Evolutionary conservation across 352 stramenopile genomes (phyloP), one percentile per base, ranked within the genome.

Genomic region (Globisporangium cederbergense): DNA sequence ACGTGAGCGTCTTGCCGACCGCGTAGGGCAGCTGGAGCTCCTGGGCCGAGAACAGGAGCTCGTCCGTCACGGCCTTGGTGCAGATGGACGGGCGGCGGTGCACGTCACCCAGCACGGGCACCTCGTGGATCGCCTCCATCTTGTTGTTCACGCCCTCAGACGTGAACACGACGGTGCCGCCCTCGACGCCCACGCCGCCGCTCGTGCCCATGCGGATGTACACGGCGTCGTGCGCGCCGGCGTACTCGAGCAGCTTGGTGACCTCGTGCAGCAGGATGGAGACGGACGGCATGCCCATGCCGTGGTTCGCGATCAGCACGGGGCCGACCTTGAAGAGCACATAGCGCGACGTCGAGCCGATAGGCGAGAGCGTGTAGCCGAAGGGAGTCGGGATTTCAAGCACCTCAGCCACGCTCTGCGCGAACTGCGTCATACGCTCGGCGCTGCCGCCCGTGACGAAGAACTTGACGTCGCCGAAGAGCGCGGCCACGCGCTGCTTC

Each of bases 131-230:
- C 6, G 82, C 76, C 64, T 90, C 74, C 64, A 92, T 76, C 60
- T 87, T 73, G 72, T 90, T 86, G 77, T 95, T 95, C 30, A 95
- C 72, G n/a, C 75, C 86, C 64, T 93, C 86, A 16, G 83, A 88
- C 32, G 84, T 90, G 65, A 95, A 77, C 40, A 95, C 83, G 63
- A 95, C 79, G n/a, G 79, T 93, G 58, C 86, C 86, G 1, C 78
- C 75, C 45, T 89, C 81, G 51, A 95, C 82, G 34, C 82, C 86
- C 18, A 95, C 73, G 60, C 86, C 86, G 38, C 86, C 86, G 62
- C 79, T 91, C 62, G 86, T 93, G 56, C 86, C 86, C 76, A 95
- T 90, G 69, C 86, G 86, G 51, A 92, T 89, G 74, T 93, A 90
- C 14, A 77, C 76, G 25, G 71, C 71, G 60, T 79, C 64, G 34